Conservation (phyloP, 805 yeast species). For the Candida taoyuanica region DNA sequence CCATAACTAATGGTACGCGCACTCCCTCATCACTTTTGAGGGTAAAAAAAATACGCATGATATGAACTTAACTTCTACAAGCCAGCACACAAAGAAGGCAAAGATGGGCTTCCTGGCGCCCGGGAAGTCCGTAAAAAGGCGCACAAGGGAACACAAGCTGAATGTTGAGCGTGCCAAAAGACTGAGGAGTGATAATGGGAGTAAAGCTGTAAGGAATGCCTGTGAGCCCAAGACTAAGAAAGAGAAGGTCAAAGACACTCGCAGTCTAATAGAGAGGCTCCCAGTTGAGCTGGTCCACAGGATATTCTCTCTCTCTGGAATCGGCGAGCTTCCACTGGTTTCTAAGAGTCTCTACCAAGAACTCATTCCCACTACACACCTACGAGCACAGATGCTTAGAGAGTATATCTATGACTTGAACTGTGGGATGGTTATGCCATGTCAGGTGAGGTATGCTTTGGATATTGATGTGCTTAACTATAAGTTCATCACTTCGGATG, state of each 20-base stretch:
- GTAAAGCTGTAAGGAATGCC: no score
- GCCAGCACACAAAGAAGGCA: no score
- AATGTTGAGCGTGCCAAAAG: slow-evolving; percentile 3
- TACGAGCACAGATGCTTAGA: slow-evolving; percentile 20
- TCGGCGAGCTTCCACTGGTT: slow-evolving; percentile 33
- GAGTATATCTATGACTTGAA: slow-evolving; percentile 20
- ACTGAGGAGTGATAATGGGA: neutral
- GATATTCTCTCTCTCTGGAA: slow-evolving; percentile 36
- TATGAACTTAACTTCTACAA: no score
- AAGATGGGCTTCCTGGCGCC: slow-evolving; percentile 15
- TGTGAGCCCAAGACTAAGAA: no score
- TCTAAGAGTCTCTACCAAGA: slow-evolving; percentile 28
- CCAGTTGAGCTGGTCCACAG: slow-evolving; percentile 40
- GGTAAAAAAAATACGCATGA: no score
- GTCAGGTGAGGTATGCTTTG: slow-evolving; percentile 8
- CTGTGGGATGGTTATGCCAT: slow-evolving; percentile 1
- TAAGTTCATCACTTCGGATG: slow-evolving; percentile 22
- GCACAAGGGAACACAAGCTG: slow-evolving; percentile 5
- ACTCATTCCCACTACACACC: slow-evolving; percentile 25
- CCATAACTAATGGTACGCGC: no score
- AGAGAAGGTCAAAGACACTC: neutral
- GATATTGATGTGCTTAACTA: slow-evolving; percentile 17
- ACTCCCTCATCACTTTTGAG: no score
- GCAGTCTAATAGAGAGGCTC: slow-evolving; percentile 29
- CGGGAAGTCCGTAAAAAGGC: slow-evolving; percentile 7